Conservation (phyloP, 2,329 filamentous ascomycete species). For the Colletotrichum agaves region DNA sequence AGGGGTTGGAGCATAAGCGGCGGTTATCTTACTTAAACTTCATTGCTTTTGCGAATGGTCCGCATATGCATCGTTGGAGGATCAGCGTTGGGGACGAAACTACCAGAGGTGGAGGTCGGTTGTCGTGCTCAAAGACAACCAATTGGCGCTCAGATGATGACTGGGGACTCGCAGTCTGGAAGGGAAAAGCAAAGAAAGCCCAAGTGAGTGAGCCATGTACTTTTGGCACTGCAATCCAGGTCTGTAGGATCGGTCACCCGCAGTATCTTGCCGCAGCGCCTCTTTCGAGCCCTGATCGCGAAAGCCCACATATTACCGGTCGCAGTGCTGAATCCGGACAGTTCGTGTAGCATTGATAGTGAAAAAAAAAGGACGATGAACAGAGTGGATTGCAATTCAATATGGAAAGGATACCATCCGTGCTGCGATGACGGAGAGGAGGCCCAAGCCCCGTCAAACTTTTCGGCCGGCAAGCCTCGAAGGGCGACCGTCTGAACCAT, state of each 20-base stretch:
- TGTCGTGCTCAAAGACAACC: neutral
- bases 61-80: slow-evolving; percentile 13
- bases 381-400: slow-evolving; percentile 26
- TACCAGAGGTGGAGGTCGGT: neutral
- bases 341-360: slow-evolving; percentile 26
- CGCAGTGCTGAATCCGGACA: slow-evolving; percentile 9
- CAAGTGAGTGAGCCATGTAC: too few species aligned
- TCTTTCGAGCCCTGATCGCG: slow-evolving; percentile 25
- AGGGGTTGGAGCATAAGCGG: slow-evolving; percentile 1
- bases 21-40: slow-evolving; percentile 29
- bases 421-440: slow-evolving; percentile 16
- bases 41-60: slow-evolving; percentile 10
- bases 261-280: neutral
- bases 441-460: slow-evolving; percentile 9
- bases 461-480: slow-evolving; percentile 5
- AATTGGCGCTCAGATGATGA: neutral
- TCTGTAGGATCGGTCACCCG: slow-evolving; percentile 1
- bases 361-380: slow-evolving; percentile 5
- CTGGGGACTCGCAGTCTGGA: neutral
- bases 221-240: neutral
- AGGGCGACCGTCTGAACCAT: slow-evolving; percentile 8
- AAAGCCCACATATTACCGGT: slow-evolving; percentile 14
- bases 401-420: slow-evolving; percentile 16
- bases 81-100: slow-evolving; percentile 6
- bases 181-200: neutral